Percentiles rank a stretch among this genome's conserved stretches.
Conservation (phyloP, 345 rosid species). For the Gossypium turneri region DNA sequence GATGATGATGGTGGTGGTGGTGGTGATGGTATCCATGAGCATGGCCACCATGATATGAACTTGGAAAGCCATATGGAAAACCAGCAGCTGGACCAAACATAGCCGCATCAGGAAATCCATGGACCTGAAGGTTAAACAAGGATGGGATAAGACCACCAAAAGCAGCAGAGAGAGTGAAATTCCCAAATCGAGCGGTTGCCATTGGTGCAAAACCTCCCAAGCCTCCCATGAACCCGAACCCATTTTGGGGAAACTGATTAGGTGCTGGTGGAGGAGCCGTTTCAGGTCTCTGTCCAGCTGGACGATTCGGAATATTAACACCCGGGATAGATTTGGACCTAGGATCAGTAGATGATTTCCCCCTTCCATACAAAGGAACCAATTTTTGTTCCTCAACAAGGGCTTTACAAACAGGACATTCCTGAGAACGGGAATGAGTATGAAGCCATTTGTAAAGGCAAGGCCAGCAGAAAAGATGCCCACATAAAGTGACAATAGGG, state of each 20-base stretch:
- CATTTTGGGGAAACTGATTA: conserved; percentile 63
- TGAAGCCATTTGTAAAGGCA: conserved; percentile 99
- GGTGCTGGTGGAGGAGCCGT: conserved; percentile 88
- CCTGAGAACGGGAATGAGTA: conserved; percentile 63
- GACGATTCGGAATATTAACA: conserved; percentile 80
- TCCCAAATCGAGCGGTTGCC: conserved; percentile 73
- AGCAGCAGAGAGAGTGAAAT: conserved; percentile 72
- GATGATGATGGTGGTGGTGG: conserved; percentile 21
- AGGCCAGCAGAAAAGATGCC: conserved; percentile 99
- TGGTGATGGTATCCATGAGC: conserved; percentile 48
- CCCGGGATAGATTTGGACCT: conserved; percentile 83
- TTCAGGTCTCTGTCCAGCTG: conserved; percentile 95
- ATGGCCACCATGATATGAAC: conserved; percentile 71
- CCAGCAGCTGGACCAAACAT: conserved; percentile 78
- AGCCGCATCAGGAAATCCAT: conserved; percentile 76
- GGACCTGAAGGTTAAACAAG: conserved; percentile 70
- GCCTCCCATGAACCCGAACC: conserved; percentile 66
- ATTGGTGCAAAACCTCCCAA: conserved; percentile 62
- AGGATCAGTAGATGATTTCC: conserved; percentile 79
- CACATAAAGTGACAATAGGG: conserved; percentile 95
- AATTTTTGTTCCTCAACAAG: conserved; percentile 74
- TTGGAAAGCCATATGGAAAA: conserved; percentile 64
- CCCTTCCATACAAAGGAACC: conserved; percentile 96
- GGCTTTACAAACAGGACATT: conserved; percentile 98
- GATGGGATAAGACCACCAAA: conserved; percentile 92